Base-by-base conservation (phyloP, 345 rosid genomes). In the Arabis alpina region DNA sequence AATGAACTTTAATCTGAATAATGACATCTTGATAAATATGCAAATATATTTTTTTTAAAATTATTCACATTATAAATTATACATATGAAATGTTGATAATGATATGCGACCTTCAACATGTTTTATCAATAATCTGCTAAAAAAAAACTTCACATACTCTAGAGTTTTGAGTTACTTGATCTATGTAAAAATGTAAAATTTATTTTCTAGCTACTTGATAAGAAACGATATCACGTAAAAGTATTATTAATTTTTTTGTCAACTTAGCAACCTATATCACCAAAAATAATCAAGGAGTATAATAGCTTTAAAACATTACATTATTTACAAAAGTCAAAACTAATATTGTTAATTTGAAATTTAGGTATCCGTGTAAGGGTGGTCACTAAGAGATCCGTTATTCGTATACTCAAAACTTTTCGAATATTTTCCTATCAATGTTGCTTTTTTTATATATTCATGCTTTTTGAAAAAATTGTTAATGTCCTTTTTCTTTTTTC, bases 311-410 rank as follows among this genome's bases (percentile, higher is more conserved):
- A 36, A 36, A 36, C 10, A 36, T 40, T 30, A 19, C 23, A 41
- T 25, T 59, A 25, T 36, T 41, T 42, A 43, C n/a, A 43, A 60
- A 34, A 6, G 37, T 34, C 37, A 34, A 28, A 60, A 42, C 5
- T 25, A 42, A 4, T 59, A 24, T 40, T 64, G n/a, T 24, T 37
- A 34, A 12, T 36, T 37, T 24, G 3, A 42, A n/a, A 27, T 28
- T 8, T 47, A 47, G 36, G 54, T 55, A 13, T 43, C 44, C 34
- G 24, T 67, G 34, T 54, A 32, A 19, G 7, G 36, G 71, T 69
- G 41, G 41, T 69, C 59, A 49, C 4, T 8, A 37, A 23, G 41
- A 60, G 44, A 60, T 60, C 68, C 15, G 14, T 70, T 61, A 32
- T 41, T 41, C 25, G 15, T 36, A 13, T 41, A 61, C n/a, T 28